Conservation (phyloP, 257 asterid species). For the Paraleonurus japonicus region DNA sequence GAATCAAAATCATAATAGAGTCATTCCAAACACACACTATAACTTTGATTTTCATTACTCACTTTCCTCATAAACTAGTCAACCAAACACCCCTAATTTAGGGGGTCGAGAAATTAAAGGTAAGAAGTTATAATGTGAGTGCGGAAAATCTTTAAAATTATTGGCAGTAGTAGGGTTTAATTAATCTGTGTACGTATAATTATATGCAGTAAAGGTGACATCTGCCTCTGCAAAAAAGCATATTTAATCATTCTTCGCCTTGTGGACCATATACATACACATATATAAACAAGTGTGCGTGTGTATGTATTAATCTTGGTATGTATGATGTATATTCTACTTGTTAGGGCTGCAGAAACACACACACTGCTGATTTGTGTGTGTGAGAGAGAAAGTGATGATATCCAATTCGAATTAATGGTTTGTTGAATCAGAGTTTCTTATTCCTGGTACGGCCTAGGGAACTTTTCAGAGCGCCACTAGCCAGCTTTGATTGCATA, state of each 20-base stretch:
- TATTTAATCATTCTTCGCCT: not conserved
- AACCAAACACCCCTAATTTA: too few relatives aligned
- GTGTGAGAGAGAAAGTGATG: not conserved
- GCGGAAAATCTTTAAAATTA: too few relatives aligned
- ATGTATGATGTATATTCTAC: not conserved
- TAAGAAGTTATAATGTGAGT: not conserved
- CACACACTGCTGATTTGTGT: not conserved
- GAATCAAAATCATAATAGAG: too few relatives aligned
- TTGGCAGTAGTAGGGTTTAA: not conserved
- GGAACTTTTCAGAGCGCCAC: conserved; percentile 39
- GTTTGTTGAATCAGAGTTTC: not conserved
- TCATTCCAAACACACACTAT: too few relatives aligned
- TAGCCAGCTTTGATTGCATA: conserved; percentile 16
- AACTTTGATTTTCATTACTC: too few relatives aligned
- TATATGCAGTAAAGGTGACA: not conserved
- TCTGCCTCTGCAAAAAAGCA: too few relatives aligned
- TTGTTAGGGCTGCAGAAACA: not conserved
- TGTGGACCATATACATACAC: not conserved
- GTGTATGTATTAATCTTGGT: too few relatives aligned
- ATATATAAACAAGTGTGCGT: not conserved
- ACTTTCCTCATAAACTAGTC: too few relatives aligned
- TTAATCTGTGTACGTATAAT: too few relatives aligned
- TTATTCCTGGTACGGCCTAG: conserved; percentile 24
- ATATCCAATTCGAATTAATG: not conserved
- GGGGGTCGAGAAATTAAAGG: too few relatives aligned